phyloP scores from a whole-genome alignment of 1,284 basidiomycete species.

The Naganishia albida region DNA sequence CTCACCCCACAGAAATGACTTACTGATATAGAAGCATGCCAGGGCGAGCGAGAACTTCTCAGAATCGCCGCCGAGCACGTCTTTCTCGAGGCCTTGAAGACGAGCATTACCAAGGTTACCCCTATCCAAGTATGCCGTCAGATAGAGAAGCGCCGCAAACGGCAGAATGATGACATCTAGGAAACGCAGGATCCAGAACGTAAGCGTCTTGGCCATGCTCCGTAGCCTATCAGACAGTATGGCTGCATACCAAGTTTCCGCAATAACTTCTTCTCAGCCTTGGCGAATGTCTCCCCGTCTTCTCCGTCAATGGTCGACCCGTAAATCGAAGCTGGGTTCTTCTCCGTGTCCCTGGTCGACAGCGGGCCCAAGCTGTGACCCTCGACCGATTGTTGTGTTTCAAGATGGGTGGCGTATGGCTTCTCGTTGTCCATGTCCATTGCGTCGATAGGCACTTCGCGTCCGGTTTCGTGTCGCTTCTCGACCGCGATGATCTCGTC shows the following conservation, averaged over 20 bases:
- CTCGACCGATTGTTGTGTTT: constrained; percentile 20
- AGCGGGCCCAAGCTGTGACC: constrained; percentile 19
- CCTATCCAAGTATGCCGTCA: constrained; percentile 55
- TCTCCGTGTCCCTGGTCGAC: constrained; percentile 39
- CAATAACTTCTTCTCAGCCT: constrained; percentile 46
- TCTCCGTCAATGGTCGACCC: constrained; percentile 42
- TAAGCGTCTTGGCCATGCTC: neutral
- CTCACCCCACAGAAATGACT: neutral
- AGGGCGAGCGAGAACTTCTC: constrained; percentile 53
- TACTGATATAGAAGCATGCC: constrained; percentile 49
- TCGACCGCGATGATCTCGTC: constrained; percentile 25
- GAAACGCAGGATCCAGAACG: neutral
- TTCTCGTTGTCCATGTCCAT: constrained; percentile 17
- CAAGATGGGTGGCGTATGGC: constrained; percentile 19
- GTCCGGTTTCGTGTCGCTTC: neutral
- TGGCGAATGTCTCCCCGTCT: constrained; percentile 38
- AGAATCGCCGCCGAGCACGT: constrained; percentile 46
- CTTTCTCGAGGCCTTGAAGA: constrained; percentile 48
- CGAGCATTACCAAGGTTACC: constrained; percentile 51
- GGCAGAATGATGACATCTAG: constrained; percentile 53
- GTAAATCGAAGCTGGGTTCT: constrained; percentile 39
- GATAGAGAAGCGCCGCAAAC: constrained; percentile 54
- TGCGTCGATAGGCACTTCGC: neutral
- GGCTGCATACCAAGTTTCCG: constrained; percentile 46
- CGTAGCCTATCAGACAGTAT: too few relatives aligned